Conservation (phyloP, 805 yeast species). For the Ogataea pignaliae region DNA sequence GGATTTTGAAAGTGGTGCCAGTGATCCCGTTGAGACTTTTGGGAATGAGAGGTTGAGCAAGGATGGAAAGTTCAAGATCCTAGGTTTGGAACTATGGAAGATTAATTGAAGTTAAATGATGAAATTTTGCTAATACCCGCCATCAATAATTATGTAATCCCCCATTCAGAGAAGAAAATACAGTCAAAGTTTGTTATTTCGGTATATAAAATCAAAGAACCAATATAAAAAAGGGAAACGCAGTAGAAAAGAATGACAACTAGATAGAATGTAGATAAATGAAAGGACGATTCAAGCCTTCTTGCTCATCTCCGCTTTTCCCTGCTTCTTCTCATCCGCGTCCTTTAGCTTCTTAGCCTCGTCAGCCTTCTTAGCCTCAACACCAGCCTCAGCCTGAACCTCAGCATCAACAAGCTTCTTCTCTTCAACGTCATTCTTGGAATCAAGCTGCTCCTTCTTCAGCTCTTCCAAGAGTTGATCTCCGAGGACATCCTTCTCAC, state of each 20-base stretch:
- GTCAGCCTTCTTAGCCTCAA: not conserved
- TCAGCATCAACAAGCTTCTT: slow-evolving; percentile 2
- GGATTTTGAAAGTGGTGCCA: slow-evolving; percentile 69
- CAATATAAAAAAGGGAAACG: not conserved
- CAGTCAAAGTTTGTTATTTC: not conserved
- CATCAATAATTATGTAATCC: not conserved
- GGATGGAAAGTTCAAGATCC: slow-evolving; percentile 60
- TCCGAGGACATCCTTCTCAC: slow-evolving; percentile 6
- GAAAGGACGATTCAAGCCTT: too few relatives aligned
- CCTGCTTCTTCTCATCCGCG: too few relatives aligned
- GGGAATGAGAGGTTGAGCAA: slow-evolving; percentile 72
- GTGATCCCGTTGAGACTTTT: slow-evolving; percentile 75
- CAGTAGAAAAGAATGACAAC: not conserved
- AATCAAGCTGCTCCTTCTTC: slow-evolving; percentile 3
- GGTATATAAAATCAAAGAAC: not conserved
- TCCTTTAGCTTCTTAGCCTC: too few relatives aligned
- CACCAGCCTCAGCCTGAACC: not conserved
- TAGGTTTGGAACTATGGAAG: slow-evolving; percentile 84
- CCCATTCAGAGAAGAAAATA: not conserved
- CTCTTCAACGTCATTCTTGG: slow-evolving; percentile 1
- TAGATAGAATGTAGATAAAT: not conserved
- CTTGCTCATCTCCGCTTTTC: too few relatives aligned
- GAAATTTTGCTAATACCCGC: not conserved
- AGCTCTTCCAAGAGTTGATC: slow-evolving; percentile 8
- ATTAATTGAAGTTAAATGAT: slow-evolving; percentile 32